Evolutionary conservation across 768 basidiomycete species (phyloP), one percentile per base, ranked within the genome.

Genomic region (Tricholoma hemisulphureum): DNA sequence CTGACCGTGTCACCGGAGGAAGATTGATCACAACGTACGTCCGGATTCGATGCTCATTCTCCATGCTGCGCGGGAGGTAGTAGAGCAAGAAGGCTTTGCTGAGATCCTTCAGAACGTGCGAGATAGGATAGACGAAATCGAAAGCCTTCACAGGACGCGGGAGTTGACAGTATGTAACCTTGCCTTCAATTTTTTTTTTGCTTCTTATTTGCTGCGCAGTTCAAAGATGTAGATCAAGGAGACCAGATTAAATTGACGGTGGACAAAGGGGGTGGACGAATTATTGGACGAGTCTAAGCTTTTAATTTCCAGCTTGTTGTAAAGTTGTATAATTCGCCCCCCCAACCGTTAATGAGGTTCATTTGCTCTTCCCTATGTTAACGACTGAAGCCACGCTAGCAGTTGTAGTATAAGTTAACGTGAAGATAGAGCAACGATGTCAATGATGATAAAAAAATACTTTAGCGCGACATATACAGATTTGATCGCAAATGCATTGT

Each of bases 61-160:
- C 5, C 83, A 83, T 53, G 87, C 90, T 50, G 89, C 89, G 32
- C 77, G 81, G 61, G 78, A 86, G 62, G 86, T 93, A 5, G 85
- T 86, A 16, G 78, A 81, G 21, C 87, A 87, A 68, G 84, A 88
- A 48, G 91, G 84, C 8, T 95, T 95, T 65, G 86, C 93, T 51
- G 87, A 90, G n/a, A 67, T 86, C 32, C 78, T 93, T 16, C 81
- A 91, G 59, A 78, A 77, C 52, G 92, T 93, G 5, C 78, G 89
- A 51, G 83, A 83, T 58, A 79, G 94, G 13, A 84, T 95, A 37
- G 89, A 93, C 69, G 88, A 91, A 71, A 95, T 95, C 65, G 93
- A 95, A 73, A 88, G 87, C 69, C 67, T 93, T 57, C 89, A 90
- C 58, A 80, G 90, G 41, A 92, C 90, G 21, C 75, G 88, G 56